These are phyloP conservation scores for Cenchrus americanus DNA, from an alignment of 176 grass and related monocot genomes.

Conservation along the genomic window DNA sequence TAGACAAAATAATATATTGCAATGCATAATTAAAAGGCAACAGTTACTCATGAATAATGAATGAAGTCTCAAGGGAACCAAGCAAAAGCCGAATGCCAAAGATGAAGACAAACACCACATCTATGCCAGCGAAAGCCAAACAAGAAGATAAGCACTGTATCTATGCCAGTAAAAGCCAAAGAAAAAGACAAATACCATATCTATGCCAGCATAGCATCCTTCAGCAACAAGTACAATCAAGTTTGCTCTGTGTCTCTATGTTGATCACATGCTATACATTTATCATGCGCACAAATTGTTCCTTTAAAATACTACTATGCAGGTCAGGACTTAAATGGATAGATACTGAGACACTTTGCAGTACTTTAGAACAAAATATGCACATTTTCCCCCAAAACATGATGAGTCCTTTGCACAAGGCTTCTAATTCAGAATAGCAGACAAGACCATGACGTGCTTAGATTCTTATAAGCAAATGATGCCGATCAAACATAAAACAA, in stretches of 20 bases:
- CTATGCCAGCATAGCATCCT: neutral
- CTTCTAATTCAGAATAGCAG: neutral
- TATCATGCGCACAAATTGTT: neutral
- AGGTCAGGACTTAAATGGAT: neutral
- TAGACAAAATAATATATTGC: neutral
- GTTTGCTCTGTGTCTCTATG: slow-evolving; percentile 5
- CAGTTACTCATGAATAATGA: neutral
- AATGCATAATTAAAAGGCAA: neutral
- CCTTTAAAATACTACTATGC: slow-evolving; percentile 12
- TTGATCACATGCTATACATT: neutral
- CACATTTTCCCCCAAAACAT: neutral
- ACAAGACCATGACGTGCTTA: neutral
- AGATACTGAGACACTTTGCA: neutral
- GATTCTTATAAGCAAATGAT: neutral
- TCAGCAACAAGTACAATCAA: neutral
- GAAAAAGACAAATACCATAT: neutral
- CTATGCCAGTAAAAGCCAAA: neutral
- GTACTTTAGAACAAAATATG: neutral
- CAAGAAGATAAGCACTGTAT: too few species aligned
- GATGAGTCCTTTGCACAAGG: neutral
- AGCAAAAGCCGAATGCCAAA: too few species aligned
- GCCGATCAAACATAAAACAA: neutral
- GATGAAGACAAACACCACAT: too few species aligned
- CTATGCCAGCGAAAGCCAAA: too few species aligned
- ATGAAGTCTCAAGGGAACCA: neutral